Base-by-base conservation (phyloP, 768 basidiomycete genomes). In the Suillus clintonianus region DNA sequence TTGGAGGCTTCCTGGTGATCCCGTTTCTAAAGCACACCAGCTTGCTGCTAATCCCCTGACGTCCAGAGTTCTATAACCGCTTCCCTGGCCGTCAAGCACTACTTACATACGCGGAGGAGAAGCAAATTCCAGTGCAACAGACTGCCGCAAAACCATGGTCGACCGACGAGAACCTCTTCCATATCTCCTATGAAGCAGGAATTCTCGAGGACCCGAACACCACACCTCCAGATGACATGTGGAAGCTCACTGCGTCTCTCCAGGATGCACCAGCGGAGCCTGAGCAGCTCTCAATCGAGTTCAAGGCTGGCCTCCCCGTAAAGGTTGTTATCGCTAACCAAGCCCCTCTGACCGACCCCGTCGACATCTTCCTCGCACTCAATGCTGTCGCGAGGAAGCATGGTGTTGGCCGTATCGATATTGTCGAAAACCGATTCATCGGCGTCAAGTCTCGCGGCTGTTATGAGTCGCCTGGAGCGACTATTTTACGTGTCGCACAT, bases 171-270 rank as follows among this genome's bases (percentile, higher is more conserved):
- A 99, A 99, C 81, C 85, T 99, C 55, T 98, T 97, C 89, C 97
- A 99, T 83, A 99, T 99, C 79, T 99, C 97, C 19, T 99, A 98
- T 80, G 97, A 99, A 78, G 97, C 97, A 13, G 97, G 97, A 53
- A 99, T 99, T 76, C 89, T 99, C 67, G 97, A 99, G 77, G 92
- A 99, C 74, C 97, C 97, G 67, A 88, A 97, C 83, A 89, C 82
- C 64, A 98, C 95, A 6, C 97, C 97, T 60, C 97, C 97, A 19
- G 74, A 77, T 14, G 97, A 99, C 83, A 99, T 99, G 97, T 99
- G 97, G 97, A 99, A 98, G 78, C 88, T 99, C 67, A 98, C 94
- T 66, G 82, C 76, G 85, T 82, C 91, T 30, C 90, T 93, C 41
- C 90, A 95, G 72, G 77, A 88, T 53, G 94, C 96, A 1, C 95